Evolutionary conservation across 139 green algal genomes (phyloP).

Genomic region (Closterium sp.): DNA sequence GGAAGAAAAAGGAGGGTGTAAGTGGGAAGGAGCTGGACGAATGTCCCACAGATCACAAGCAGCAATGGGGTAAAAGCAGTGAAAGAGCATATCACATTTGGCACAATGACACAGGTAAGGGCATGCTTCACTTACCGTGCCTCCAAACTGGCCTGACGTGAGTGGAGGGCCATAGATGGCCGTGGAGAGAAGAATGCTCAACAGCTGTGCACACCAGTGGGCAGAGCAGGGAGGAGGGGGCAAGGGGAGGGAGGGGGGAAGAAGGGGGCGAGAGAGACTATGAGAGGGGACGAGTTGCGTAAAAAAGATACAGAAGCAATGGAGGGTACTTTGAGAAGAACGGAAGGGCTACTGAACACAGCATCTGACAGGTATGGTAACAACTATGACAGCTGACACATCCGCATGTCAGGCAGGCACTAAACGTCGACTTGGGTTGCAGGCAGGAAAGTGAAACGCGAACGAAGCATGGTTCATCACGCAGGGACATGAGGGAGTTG

Average conservation of each 20-base stretch:
- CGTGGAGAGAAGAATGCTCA: slow-evolving; percentile 86
- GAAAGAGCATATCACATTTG: not conserved
- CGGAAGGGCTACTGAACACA: not conserved
- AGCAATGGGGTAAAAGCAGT: not conserved
- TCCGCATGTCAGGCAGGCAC: not conserved
- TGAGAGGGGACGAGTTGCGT: too few relatives aligned
- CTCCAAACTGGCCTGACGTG: slow-evolving; percentile 51
- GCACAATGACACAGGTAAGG: not conserved
- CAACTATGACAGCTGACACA: not conserved
- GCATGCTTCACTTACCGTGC: slow-evolving; percentile 47
- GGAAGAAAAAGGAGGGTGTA: not conserved
- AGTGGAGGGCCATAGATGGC: slow-evolving; percentile 83
- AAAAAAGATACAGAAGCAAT: too few relatives aligned
- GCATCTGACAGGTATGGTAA: not conserved
- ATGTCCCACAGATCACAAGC: not conserved
- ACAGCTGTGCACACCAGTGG: slow-evolving; percentile 52
- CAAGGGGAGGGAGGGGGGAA: not conserved
- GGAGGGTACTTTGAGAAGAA: too few relatives aligned
- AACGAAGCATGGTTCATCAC: not conserved
- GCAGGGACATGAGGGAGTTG: not conserved
- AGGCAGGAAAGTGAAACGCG: not conserved
- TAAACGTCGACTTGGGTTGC: not conserved
- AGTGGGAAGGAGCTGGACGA: not conserved
- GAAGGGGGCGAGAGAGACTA: too few relatives aligned
- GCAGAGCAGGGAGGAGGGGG: not conserved